Conservation (phyloP, 1,284 basidiomycete genomes). For the Ganoderma boninense region DNA sequence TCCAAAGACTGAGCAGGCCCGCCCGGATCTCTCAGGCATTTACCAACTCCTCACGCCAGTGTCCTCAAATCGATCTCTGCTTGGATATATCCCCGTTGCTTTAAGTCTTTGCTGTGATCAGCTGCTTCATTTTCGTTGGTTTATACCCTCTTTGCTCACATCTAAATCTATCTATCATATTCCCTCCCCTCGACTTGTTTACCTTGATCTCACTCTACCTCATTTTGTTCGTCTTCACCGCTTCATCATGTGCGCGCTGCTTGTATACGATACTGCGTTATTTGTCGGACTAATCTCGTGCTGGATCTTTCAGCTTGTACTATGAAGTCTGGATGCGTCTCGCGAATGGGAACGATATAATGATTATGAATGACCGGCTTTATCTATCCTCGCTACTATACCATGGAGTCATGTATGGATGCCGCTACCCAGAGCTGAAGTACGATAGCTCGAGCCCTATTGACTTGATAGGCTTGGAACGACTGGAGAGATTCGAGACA, state of each 20-base stretch:
- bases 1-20: constrained; percentile 31
- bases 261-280: constrained; percentile 31
- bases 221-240: neutral
- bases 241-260: constrained; percentile 1
- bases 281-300: constrained; percentile 28
- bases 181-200: neutral
- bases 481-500: constrained; percentile 86
- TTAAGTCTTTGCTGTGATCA: constrained; percentile 8
- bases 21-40: neutral
- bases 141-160: constrained; percentile 21
- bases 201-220: neutral
- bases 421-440: constrained; percentile 75
- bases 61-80: neutral
- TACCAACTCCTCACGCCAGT: neutral
- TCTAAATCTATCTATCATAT: neutral
- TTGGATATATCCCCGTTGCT: constrained; percentile 20
- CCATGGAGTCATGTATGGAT: neutral
- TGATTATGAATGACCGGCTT: constrained; percentile 8
- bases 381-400: neutral
- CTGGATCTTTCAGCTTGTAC: constrained; percentile 33
- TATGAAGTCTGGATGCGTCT: constrained; percentile 30
- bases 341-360: constrained; percentile 23
- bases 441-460: constrained; percentile 93
- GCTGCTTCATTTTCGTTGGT: constrained; percentile 16
- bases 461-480: constrained; percentile 84